Base-by-base conservation (phyloP, 2,329 filamentous ascomycete genomes). In the Cercospora citrullina region DNA sequence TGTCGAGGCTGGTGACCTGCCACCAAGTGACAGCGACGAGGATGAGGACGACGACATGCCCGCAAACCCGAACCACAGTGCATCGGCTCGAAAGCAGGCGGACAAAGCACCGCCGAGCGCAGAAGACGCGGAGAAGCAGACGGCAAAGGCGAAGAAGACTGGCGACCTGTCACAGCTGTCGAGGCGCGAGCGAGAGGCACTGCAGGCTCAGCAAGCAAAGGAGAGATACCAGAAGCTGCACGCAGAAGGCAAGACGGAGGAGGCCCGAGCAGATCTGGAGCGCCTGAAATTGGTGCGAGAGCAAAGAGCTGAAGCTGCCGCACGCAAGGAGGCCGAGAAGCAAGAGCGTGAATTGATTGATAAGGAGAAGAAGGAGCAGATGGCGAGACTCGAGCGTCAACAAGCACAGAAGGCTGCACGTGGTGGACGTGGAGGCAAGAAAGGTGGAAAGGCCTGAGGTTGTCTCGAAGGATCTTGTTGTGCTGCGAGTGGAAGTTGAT, bases 171-270 rank as follows among this genome's bases (percentile, higher is more conserved):
- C 78, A 28, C 87, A 91, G 77, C 81, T 92, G 58, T 89, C 87
- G 42, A 84, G 90, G 60, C 85, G 88, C 31, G 90, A 92, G 82
- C 83, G 89, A 21, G 90, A 98, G 83, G 91, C 94, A 2, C 77
- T 95, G 36, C 91, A 97, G 82, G 94, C 94, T 1, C 90, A 91
- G 71, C 91, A 94, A 78, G 93, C 92, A 31, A 94, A 93, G 80
- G 94, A 97, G 84, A 87, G 89, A 73, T 97, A 97, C 78, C 87
- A 93, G 84, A 96, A 96, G 82, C 80, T 97, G 75, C 94, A 97
- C 77, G 92, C 93, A 66, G 91, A 93, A 77, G 94, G 94, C 76
- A 98, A 98, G 88, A 98, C 95, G 55, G 95, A 99, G 69, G 92
- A 97, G 85, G 94, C 94, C 59, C 91, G 92, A 79, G 90, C 92